Evolutionary conservation across 345 rosid species (phyloP).

Genomic region (Mangifera indica): DNA sequence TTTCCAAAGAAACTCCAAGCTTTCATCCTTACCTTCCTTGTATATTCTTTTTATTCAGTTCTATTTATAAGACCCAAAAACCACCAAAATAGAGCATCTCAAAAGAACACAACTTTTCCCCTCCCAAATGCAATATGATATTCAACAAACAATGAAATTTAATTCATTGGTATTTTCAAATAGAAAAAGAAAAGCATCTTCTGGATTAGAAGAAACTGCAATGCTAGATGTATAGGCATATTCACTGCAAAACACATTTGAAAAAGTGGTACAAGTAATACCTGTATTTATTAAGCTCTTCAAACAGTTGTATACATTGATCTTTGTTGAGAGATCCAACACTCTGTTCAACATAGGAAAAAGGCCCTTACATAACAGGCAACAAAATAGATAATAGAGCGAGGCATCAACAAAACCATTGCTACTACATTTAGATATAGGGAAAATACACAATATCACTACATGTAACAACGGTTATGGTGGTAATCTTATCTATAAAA

Average conservation of each 20-base stretch:
- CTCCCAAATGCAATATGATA: too few relatives aligned
- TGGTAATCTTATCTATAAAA: slow-evolving; percentile 1
- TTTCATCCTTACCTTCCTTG: too few relatives aligned
- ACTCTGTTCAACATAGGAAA: slow-evolving; percentile 43
- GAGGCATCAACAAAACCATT: neutral
- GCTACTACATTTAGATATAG: neutral
- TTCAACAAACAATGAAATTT: too few relatives aligned
- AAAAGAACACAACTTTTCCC: too few relatives aligned
- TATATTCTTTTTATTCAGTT: too few relatives aligned
- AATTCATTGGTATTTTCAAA: neutral
- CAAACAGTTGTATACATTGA: slow-evolving; percentile 76
- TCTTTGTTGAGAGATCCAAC: slow-evolving; percentile 60
- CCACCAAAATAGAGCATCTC: too few relatives aligned
- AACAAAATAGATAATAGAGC: slow-evolving; percentile 5
- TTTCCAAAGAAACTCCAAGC: too few relatives aligned
- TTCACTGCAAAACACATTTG: neutral
- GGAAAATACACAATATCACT: neutral
- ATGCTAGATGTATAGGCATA: neutral
- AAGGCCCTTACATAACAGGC: slow-evolving; percentile 14
- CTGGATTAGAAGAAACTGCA: too few relatives aligned
- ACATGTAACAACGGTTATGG: neutral
- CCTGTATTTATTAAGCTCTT: slow-evolving; percentile 88
- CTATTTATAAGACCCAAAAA: too few relatives aligned
- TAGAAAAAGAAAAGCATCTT: neutral
- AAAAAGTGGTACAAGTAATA: slow-evolving; percentile 25